A percentile compares a stretch with the other conserved stretches of the same genome.
Conservation (phyloP, 208 protist genomes). For the Porcisia hertigi region DNA sequence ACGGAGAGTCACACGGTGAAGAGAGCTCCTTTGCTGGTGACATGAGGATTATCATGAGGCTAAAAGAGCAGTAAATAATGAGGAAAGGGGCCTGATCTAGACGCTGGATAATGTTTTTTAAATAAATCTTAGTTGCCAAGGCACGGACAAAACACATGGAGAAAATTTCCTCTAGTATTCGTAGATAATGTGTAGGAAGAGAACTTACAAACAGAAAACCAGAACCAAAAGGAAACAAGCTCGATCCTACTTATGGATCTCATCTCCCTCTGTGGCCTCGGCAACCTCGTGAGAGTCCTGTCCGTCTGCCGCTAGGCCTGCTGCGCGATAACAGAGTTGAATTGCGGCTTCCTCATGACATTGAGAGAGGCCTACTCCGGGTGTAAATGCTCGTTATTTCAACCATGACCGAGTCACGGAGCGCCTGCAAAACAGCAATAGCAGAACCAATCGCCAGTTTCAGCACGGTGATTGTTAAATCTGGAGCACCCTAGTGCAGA, state of each 20-base stretch:
- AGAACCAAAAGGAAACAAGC: neutral
- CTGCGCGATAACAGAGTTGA: conserved; percentile 51
- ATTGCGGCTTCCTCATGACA: conserved; percentile 39
- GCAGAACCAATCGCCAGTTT: conserved; percentile 49
- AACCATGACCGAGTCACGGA: conserved; percentile 56
- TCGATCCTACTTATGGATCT: neutral
- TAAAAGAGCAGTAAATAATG: conserved; percentile 13
- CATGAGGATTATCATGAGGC: conserved; percentile 16
- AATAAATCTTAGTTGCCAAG: conserved; percentile 16
- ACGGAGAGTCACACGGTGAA: neutral
- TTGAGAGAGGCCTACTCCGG: conserved; percentile 28
- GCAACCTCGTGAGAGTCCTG: conserved; percentile 41
- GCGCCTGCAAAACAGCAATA: conserved; percentile 54
- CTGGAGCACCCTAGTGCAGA: conserved; percentile 40
- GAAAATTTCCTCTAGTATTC: neutral
- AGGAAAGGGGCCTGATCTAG: conserved; percentile 11
- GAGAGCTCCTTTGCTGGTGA: neutral
- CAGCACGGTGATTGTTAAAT: conserved; percentile 48
- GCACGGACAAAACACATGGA: conserved; percentile 2
- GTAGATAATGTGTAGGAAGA: neutral
- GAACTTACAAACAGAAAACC: conserved; percentile 3
- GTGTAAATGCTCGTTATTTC: conserved; percentile 53
- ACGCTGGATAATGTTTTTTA: conserved; percentile 6
- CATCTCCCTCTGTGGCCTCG: conserved; percentile 18
- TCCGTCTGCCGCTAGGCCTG: conserved; percentile 40